These are phyloP conservation scores for Globisporangium parvum DNA, from an alignment of 352 stramenopile species.

Conservation along the genomic window DNA sequence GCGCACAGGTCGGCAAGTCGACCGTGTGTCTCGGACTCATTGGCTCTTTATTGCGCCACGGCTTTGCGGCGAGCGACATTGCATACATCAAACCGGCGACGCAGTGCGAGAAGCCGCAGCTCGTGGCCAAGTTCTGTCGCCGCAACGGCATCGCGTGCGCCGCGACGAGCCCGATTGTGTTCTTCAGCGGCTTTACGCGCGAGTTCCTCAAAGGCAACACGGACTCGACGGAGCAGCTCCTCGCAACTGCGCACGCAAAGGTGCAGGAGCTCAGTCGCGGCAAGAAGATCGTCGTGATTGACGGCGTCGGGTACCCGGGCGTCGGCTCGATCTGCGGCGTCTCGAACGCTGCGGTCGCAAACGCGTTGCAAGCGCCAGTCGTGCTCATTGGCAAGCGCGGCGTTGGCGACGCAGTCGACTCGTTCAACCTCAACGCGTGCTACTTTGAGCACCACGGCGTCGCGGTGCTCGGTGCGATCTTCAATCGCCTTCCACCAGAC, in stretches of 20 bases:
- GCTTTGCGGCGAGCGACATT: constrained; percentile 67
- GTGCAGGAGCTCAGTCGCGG: constrained; percentile 85
- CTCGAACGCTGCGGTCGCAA: constrained; percentile 68
- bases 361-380: constrained; percentile 68
- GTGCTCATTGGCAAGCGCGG: constrained; percentile 94
- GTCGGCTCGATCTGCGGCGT: constrained; percentile 80
- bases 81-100: constrained; percentile 98
- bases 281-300: constrained; percentile 93
- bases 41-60: constrained; percentile 75
- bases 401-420: constrained; percentile 97
- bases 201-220: constrained; percentile 93
- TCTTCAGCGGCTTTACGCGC: constrained; percentile 96
- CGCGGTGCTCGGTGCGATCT: constrained; percentile 93
- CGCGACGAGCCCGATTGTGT: constrained; percentile 93
- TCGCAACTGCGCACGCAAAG: constrained; percentile 75
- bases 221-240: constrained; percentile 71
- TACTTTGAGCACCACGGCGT: constrained; percentile 92
- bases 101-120: constrained; percentile 94
- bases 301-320: constrained; percentile 96
- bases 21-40: constrained; percentile 94
- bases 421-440: constrained; percentile 95
- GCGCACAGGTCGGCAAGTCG: constrained; percentile 94
- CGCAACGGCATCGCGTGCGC: constrained; percentile 80
- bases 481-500: constrained; percentile 91
- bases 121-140: constrained; percentile 92